Percentiles rank a stretch among this genome's conserved stretches.
Conservation (phyloP, 306 rosid genomes). For the Castanea crenata region DNA sequence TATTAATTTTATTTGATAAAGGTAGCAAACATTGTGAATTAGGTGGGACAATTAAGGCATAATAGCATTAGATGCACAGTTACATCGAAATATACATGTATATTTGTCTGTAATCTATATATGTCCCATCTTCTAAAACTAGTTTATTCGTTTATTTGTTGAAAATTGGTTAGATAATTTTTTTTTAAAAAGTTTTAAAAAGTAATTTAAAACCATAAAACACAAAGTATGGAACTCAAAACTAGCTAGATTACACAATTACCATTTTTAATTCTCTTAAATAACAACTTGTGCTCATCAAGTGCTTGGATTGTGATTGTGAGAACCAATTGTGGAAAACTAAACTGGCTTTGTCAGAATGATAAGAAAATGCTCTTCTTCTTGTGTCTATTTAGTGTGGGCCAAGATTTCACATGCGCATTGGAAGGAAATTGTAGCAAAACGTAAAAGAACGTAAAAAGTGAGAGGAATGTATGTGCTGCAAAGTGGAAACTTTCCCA, state of each 20-base stretch:
- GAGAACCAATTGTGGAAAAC: too few species aligned
- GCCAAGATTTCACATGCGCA: conserved; percentile 12
- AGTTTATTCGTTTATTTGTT: too few species aligned
- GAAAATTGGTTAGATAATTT: too few species aligned
- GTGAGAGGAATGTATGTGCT: neutral
- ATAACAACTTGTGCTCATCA: too few species aligned
- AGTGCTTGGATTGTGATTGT: too few species aligned
- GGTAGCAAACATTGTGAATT: neutral
- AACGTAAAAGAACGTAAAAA: neutral
- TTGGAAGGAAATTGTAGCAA: neutral
- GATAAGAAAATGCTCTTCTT: neutral
- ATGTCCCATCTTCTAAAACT: too few species aligned
- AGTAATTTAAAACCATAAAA: too few species aligned
- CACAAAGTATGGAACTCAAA: too few species aligned
- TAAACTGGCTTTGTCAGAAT: neutral
- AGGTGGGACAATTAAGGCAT: neutral
- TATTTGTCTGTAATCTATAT: neutral
- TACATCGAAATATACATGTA: neutral
- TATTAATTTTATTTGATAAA: neutral
- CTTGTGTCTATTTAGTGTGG: neutral
- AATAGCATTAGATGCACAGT: neutral
- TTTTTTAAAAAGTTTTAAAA: too few species aligned
- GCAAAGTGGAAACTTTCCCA: neutral
- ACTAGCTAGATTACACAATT: too few species aligned
- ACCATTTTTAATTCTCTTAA: too few species aligned